Conservation (phyloP, 768 basidiomycete genomes). For the Lactarius deliciosus region DNA sequence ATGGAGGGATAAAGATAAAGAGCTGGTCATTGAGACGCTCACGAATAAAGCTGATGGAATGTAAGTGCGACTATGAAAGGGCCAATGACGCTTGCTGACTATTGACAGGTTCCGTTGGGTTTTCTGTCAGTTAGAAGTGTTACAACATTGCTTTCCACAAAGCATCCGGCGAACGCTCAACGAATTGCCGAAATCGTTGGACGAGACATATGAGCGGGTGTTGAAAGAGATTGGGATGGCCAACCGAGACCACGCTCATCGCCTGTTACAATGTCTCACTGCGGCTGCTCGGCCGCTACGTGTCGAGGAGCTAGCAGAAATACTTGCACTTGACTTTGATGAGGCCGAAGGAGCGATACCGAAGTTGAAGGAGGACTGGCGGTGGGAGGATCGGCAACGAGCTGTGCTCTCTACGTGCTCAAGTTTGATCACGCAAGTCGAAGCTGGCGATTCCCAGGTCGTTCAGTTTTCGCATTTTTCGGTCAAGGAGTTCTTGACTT, state of each 20-base stretch:
- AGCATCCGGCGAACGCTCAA: neutral
- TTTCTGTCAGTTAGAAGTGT: neutral
- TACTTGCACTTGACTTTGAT: neutral
- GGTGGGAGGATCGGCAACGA: neutral
- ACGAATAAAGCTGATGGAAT: neutral
- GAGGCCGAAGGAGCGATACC: neutral
- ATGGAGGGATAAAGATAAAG: slow-evolving; percentile 1
- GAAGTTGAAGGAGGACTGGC: neutral
- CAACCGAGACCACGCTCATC: neutral
- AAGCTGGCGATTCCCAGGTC: neutral
- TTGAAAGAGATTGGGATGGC: neutral
- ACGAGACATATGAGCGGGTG: neutral
- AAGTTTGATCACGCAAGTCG: neutral
- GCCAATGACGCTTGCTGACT: neutral
- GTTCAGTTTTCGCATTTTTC: neutral
- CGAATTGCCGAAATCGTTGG: neutral
- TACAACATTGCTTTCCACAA: neutral
- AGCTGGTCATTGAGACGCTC: neutral
- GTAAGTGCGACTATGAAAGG: neutral
- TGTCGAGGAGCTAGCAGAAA: neutral
- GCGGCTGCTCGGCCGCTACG: neutral
- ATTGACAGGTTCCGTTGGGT: slow-evolving; percentile 1
- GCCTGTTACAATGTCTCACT: neutral
- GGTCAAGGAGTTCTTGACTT: slow-evolving; percentile 1
- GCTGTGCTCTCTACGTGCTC: neutral